Conservation (phyloP, 805 yeast genomes). For the Nakazawaea sp. region DNA sequence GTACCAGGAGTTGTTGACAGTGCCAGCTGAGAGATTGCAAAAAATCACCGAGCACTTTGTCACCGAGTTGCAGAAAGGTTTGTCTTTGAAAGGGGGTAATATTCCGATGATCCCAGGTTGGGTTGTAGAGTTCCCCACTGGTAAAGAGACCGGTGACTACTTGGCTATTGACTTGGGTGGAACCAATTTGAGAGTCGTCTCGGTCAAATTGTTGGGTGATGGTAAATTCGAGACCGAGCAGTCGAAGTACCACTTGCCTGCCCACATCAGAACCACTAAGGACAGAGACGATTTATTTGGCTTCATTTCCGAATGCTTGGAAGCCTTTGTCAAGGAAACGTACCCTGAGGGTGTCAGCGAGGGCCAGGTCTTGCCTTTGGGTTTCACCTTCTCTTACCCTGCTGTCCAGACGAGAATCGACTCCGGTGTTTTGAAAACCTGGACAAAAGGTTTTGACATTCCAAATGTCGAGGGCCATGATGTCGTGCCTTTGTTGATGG, state of each 20-base stretch:
- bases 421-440: constrained; percentile 85
- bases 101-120: constrained; percentile 58
- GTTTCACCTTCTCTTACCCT: constrained; percentile 96
- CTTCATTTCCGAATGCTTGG: constrained; percentile 83
- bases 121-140: constrained; percentile 55
- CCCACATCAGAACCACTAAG: constrained; percentile 69
- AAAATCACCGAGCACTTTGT: constrained; percentile 42
- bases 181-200: constrained; percentile 53
- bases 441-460: constrained; percentile 99
- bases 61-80: constrained; percentile 45
- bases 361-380: constrained; percentile 62
- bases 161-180: constrained; percentile 59
- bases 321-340: constrained; percentile 57
- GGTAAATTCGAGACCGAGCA: constrained; percentile 84
- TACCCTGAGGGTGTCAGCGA: constrained; percentile 63
- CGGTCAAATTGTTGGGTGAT: constrained; percentile 55
- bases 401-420: constrained; percentile 76
- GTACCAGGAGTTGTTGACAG: constrained; percentile 33
- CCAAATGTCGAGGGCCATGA: constrained; percentile 93
- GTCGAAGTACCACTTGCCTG: constrained; percentile 80
- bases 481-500: constrained; percentile 86
- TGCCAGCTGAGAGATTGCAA: constrained; percentile 33
- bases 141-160: constrained; percentile 51
- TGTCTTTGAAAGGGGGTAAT: constrained; percentile 45
- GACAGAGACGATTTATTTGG: constrained; percentile 72